Percentiles rank a stretch among this genome's conserved stretches.
Conservation (phyloP, 352 stramenopile species). For the Pythium dissotocum region DNA sequence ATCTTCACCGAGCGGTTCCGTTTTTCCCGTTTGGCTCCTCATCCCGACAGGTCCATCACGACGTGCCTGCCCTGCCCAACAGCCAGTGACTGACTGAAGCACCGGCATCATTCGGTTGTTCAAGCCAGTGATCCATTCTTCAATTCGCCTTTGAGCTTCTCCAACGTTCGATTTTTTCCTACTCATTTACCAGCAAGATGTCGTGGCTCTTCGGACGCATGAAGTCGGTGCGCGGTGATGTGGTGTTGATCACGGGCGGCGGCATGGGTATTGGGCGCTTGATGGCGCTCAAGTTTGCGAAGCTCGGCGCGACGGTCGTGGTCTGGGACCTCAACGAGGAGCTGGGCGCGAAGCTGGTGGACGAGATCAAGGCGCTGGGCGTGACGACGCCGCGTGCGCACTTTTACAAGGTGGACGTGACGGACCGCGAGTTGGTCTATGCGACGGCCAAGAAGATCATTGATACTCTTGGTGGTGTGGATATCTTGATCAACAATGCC, state of each 20-base stretch:
- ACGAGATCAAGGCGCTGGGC: slow-evolving; percentile 34
- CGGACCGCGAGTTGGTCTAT: slow-evolving; percentile 36
- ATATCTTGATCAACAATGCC: slow-evolving; percentile 56
- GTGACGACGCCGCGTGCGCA: slow-evolving; percentile 18
- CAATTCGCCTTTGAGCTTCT: neutral
- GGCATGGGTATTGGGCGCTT: slow-evolving; percentile 39
- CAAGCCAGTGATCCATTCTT: neutral
- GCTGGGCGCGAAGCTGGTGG: slow-evolving; percentile 31
- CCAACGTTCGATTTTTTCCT: neutral
- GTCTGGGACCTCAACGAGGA: slow-evolving; percentile 43
- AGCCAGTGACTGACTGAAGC: neutral
- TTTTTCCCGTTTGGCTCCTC: neutral
- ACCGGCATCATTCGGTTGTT: neutral
- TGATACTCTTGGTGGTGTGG: slow-evolving; percentile 33
- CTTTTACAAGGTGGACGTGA: slow-evolving; percentile 42
- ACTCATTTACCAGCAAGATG: slow-evolving; percentile 4
- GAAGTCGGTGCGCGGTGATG: slow-evolving; percentile 29
- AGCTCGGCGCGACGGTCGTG: slow-evolving; percentile 38
- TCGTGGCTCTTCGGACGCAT: slow-evolving; percentile 18
- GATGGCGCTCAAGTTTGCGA: slow-evolving; percentile 40
- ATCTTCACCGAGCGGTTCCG: slow-evolving; percentile 6
- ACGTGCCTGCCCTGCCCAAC: neutral
- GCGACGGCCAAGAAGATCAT: slow-evolving; percentile 23
- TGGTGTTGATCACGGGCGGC: slow-evolving; percentile 36
- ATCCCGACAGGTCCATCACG: neutral